phyloP scores from a whole-genome alignment of 495 filamentous ascomycete genomes.

The Penicillium odoratum region DNA sequence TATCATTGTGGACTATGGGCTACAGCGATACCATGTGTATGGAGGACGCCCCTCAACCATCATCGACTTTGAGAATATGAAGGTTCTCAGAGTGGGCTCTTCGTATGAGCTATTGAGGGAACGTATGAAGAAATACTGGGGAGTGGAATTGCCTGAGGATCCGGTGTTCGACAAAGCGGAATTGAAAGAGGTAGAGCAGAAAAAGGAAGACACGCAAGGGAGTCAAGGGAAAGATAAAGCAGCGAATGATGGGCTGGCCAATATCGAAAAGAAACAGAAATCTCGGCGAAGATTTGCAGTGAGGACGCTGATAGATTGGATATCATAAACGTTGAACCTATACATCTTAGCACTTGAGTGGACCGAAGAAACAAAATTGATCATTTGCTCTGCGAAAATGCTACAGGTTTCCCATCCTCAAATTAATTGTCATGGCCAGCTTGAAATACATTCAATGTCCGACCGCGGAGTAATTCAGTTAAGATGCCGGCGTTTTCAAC shows the following conservation, averaged over 20 bases:
- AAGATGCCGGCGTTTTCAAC: too few species aligned
- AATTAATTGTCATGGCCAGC: too few species aligned
- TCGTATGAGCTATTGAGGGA: constrained; percentile 29
- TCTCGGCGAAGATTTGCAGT: not conserved
- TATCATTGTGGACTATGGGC: constrained; percentile 34
- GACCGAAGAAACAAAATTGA: too few species aligned
- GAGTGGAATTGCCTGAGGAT: constrained; percentile 2
- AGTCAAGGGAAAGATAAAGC: not conserved
- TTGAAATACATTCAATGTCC: too few species aligned
- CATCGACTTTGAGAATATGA: constrained; percentile 24
- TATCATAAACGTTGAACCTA: too few species aligned
- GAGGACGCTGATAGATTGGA: too few species aligned
- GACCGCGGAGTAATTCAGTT: too few species aligned
- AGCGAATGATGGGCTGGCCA: not conserved
- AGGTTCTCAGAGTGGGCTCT: constrained; percentile 26
- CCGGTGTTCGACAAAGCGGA: not conserved
- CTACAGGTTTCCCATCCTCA: too few species aligned
- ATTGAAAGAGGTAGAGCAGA: not conserved
- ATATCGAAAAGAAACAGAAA: not conserved
- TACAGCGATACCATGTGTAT: constrained; percentile 30
- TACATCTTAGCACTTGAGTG: too few species aligned
- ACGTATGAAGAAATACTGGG: constrained; percentile 20
- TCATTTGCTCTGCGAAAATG: too few species aligned
- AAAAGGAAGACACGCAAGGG: not conserved
- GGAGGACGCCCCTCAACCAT: constrained; percentile 20